These are phyloP conservation scores for Cantharellus cinnabarinus DNA, from an alignment of 768 basidiomycete species.

Conservation along the genomic window DNA sequence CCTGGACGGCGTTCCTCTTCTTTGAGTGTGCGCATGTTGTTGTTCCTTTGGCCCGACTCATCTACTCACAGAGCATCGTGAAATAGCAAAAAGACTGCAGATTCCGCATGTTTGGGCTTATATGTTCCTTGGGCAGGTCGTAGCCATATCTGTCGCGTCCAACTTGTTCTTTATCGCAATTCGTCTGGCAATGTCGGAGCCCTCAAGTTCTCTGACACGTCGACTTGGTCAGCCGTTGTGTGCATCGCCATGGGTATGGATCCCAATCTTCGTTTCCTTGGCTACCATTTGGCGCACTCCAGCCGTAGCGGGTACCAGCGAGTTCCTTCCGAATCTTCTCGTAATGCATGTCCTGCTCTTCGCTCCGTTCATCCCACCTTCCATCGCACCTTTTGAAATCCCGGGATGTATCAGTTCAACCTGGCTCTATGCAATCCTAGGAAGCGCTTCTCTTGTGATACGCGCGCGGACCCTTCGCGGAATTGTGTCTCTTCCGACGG, in stretches of 20 bases:
- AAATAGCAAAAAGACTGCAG: constrained; percentile 9
- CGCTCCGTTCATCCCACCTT: constrained; percentile 24
- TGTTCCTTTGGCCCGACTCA: neutral
- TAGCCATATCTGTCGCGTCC: constrained; percentile 46
- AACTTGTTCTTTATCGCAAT: constrained; percentile 31
- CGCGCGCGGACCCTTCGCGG: constrained; percentile 17
- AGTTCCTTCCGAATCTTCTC: constrained; percentile 40
- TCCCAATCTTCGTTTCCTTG: constrained; percentile 27
- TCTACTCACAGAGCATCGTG: neutral
- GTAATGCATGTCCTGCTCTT: constrained; percentile 37
- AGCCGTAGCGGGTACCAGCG: constrained; percentile 18
- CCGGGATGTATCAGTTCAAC: constrained; percentile 9
- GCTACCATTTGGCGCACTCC: constrained; percentile 27
- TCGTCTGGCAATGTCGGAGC: neutral
- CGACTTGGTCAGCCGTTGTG: neutral
- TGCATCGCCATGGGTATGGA: constrained; percentile 18
- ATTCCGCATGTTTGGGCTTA: constrained; percentile 41
- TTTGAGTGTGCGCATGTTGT: constrained; percentile 25
- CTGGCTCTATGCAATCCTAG: constrained; percentile 22
- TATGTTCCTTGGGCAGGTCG: constrained; percentile 52
- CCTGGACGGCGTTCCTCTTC: constrained; percentile 32
- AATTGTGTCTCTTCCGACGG: constrained; percentile 11
- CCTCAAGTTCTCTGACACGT: neutral
- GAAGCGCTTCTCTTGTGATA: constrained; percentile 16
- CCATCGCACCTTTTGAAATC: constrained; percentile 7